A percentile compares a stretch with the other conserved stretches of the same genome.
phyloP scores from a whole-genome alignment of 2,329 filamentous ascomycete genomes.

The Ophiosphaerella herpotricha region DNA sequence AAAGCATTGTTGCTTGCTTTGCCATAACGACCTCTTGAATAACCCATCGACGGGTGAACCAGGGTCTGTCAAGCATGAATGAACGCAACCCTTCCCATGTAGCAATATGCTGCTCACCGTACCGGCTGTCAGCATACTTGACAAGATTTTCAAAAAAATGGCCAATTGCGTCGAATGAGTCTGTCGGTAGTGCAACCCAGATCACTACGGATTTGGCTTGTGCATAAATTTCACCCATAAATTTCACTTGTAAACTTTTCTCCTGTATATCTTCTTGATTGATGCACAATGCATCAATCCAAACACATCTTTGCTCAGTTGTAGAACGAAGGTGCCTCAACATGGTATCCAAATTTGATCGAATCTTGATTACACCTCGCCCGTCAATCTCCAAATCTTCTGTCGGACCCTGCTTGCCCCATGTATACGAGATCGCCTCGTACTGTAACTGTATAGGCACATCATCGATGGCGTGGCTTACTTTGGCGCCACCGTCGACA shows the following conservation, averaged over 20 bases:
- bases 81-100: neutral
- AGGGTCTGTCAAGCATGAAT: neutral
- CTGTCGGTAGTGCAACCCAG: constrained; percentile 1
- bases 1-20: constrained; percentile 3
- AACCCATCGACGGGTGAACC: constrained; percentile 1
- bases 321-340: constrained; percentile 1
- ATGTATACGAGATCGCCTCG: constrained; percentile 2
- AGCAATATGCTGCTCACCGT: neutral
- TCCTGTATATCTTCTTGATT: constrained; percentile 1
- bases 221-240: constrained; percentile 1
- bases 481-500: neutral
- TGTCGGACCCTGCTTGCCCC: neutral
- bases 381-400: neutral
- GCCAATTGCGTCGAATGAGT: neutral
- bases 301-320: neutral
- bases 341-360: constrained; percentile 2
- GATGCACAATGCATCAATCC: constrained; percentile 5
- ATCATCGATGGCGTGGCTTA: neutral
- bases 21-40: constrained; percentile 4
- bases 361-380: neutral
- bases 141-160: constrained; percentile 1
- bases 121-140: neutral
- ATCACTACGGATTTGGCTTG: constrained; percentile 2
- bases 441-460: neutral
- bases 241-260: neutral